Evolutionary conservation across 345 rosid genomes (phyloP).

Genomic region (Triadica sebifera): DNA sequence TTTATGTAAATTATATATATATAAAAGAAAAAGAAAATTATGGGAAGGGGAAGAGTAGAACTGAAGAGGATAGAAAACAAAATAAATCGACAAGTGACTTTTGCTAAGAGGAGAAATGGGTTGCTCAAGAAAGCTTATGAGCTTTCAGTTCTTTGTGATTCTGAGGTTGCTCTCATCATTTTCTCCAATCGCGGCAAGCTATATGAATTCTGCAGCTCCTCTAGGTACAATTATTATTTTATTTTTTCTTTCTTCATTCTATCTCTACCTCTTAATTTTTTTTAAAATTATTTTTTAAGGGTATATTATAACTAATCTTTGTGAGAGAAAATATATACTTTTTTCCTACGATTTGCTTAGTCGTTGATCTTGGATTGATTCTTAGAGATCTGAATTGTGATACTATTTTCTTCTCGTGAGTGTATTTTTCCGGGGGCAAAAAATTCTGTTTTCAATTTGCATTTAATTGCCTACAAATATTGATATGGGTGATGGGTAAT

Average conservation of each 20-base stretch:
- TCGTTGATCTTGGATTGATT: neutral
- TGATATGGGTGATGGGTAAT: no score
- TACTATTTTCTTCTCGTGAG: neutral
- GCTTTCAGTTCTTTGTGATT: conserved; percentile 26
- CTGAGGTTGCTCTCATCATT: conserved; percentile 27
- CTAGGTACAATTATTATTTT: conserved; percentile 31
- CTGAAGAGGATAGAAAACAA: conserved; percentile 66
- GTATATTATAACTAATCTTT: no score
- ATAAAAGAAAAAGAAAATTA: neutral
- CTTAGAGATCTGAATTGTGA: neutral
- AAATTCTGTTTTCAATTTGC: neutral
- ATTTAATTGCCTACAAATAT: no score
- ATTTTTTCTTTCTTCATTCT: neutral
- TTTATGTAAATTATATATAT: neutral
- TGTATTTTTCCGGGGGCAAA: neutral
- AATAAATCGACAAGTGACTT: conserved; percentile 37
- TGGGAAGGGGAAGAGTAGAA: conserved; percentile 70
- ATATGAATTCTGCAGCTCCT: conserved; percentile 55
- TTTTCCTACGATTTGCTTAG: no score
- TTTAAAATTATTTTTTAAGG: neutral
- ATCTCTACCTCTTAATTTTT: neutral
- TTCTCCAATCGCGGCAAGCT: conserved; percentile 30
- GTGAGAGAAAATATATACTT: no score
- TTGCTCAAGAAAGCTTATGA: conserved; percentile 29
- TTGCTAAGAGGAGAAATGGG: conserved; percentile 27